Evolutionary conservation across 2,329 filamentous ascomycete species (phyloP).

Genomic region (Epichloe festucae): DNA sequence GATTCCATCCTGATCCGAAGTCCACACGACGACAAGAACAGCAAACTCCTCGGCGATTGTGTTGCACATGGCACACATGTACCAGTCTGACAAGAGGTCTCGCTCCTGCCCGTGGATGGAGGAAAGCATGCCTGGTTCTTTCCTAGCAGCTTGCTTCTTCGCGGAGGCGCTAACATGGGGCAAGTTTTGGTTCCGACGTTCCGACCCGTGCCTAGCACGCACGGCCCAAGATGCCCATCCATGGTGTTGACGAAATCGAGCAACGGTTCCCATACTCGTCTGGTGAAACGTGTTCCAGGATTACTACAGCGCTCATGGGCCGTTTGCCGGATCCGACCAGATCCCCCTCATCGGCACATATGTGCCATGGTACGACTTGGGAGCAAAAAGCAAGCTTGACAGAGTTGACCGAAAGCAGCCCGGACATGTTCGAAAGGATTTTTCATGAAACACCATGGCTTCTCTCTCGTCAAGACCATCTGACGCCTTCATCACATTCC

Average conservation of each 20-base stretch:
- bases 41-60: background rate
- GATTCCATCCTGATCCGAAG: too few species aligned
- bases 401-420: too few species aligned
- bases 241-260: too few species aligned
- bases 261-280: conserved; percentile 55
- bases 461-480: background rate
- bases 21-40: background rate
- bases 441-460: too few species aligned
- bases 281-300: conserved; percentile 50
- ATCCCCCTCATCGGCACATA: too few species aligned
- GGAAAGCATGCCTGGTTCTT: conserved; percentile 24
- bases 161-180: conserved; percentile 23
- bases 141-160: conserved; percentile 17
- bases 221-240: too few species aligned
- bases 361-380: too few species aligned
- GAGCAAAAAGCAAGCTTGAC: too few species aligned
- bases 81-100: conserved; percentile 8
- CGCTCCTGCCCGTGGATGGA: conserved; percentile 17
- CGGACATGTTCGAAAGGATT: conserved; percentile 18
- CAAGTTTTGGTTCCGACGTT: conserved; percentile 2
- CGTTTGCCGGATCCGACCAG: conserved; percentile 29
- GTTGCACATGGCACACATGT: background rate
- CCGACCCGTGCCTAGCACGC: too few species aligned
- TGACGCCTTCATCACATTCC: background rate
- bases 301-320: conserved; percentile 48